Conservation (phyloP, 2,329 filamentous ascomycete species). For the Xylogone sp. region DNA sequence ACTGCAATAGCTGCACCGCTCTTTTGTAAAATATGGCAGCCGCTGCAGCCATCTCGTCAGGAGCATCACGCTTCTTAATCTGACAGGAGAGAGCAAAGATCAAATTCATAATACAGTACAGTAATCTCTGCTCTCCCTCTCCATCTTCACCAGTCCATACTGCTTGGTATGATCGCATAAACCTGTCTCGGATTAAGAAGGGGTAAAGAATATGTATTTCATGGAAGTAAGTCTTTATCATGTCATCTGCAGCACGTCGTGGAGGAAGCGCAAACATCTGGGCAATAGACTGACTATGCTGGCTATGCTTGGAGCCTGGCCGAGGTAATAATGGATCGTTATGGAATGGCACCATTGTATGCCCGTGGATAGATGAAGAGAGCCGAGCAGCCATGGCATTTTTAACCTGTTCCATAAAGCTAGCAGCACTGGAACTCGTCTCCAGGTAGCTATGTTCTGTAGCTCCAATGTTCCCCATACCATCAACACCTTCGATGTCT, state of each 20-base stretch:
- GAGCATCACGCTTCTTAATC: conserved; percentile 12
- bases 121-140: background rate
- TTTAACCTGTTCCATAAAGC: background rate
- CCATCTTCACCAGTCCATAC: conserved; percentile 9
- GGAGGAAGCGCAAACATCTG: conserved; percentile 9
- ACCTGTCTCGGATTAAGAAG: conserved; percentile 11
- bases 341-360: background rate
- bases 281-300: background rate
- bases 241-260: conserved; percentile 13
- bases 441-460: background rate
- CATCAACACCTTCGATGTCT: background rate
- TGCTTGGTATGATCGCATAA: conserved; percentile 8
- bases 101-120: background rate
- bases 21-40: conserved; percentile 97
- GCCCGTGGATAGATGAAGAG: background rate
- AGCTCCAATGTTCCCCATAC: background rate
- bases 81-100: conserved; percentile 27
- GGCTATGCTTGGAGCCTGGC: background rate
- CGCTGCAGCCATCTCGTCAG: conserved; percentile 44
- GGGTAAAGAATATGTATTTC: conserved; percentile 18
- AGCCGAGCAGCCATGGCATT: background rate
- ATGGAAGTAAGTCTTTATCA: conserved; percentile 15
- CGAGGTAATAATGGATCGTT: background rate
- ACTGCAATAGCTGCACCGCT: conserved; percentile 92
- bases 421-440: background rate